Evolutionary conservation across 106 monocot species (phyloP).

Genomic region (Allium sativum): DNA sequence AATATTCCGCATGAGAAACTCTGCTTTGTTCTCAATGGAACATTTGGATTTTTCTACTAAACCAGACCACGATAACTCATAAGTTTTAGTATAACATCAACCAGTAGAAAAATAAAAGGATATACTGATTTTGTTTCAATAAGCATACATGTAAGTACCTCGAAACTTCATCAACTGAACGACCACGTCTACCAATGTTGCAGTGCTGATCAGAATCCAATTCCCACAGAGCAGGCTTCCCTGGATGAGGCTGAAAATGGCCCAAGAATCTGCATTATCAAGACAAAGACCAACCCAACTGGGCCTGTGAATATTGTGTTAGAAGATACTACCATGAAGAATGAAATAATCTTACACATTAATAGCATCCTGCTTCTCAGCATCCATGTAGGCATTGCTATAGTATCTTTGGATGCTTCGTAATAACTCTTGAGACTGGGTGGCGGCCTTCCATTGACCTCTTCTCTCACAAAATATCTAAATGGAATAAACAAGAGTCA

Average conservation of each 20-base stretch:
- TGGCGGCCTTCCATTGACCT: conserved; percentile 92
- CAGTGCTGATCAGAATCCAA: conserved; percentile 74
- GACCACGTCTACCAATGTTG: conserved; percentile 45
- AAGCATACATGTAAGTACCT: conserved; percentile 28
- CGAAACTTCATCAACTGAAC: conserved; percentile 31
- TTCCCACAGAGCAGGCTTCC: conserved; percentile 78
- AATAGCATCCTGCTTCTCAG: conserved; percentile 91
- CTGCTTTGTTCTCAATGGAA: too few relatives aligned
- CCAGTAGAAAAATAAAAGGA: too few relatives aligned
- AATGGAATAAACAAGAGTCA: background rate
- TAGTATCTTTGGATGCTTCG: conserved; percentile 82
- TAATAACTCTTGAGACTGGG: conserved; percentile 80
- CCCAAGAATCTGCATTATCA: conserved; percentile 71
- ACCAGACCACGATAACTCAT: too few relatives aligned
- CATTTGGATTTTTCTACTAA: too few relatives aligned
- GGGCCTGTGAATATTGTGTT: too few relatives aligned
- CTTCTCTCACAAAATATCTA: conserved; percentile 94
- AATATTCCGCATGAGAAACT: too few relatives aligned
- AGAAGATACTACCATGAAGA: too few relatives aligned
- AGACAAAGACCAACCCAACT: background rate
- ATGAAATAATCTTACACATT: conserved; percentile 60
- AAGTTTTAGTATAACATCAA: too few relatives aligned
- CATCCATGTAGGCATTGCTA: conserved; percentile 86
- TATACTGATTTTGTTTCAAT: too few relatives aligned
- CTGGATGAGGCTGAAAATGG: conserved; percentile 78